Conservation (phyloP, 805 yeast species). For the Ogataea ramenticola region DNA sequence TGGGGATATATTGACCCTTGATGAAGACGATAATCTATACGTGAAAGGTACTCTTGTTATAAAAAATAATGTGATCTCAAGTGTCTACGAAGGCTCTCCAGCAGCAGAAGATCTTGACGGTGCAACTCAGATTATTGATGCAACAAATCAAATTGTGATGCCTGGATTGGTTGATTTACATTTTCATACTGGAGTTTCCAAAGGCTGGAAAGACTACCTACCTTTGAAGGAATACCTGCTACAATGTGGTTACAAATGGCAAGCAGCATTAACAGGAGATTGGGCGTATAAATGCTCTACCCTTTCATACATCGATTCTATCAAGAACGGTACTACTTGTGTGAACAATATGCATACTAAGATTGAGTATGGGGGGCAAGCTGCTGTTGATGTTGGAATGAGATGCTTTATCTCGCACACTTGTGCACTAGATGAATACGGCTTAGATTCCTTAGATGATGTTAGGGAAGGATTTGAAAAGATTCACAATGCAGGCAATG, state of each 20-base stretch:
- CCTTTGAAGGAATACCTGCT: conserved; percentile 5
- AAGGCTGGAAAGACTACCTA: conserved; percentile 5
- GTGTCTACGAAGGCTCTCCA: not conserved
- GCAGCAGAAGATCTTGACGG: not conserved
- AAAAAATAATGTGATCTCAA: not conserved
- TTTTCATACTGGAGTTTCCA: conserved; percentile 2
- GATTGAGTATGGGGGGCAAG: conserved; percentile 1
- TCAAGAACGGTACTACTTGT: conserved; percentile 4
- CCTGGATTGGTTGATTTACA: conserved; percentile 6
- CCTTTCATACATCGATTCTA: conserved; percentile 2
- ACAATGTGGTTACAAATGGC: conserved; percentile 3
- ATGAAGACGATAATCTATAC: not conserved
- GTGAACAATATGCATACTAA: conserved; percentile 4
- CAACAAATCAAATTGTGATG: conserved; percentile 3
- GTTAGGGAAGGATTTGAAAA: conserved; percentile 1
- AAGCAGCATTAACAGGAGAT: conserved; percentile 2
- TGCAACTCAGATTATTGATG: conserved; percentile 1
- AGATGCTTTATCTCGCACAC: conserved; percentile 2
- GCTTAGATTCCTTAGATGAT: conserved; percentile 2
- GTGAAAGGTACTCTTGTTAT: not conserved
- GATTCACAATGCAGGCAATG: conserved; percentile 2
- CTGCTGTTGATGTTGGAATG: conserved; percentile 4
- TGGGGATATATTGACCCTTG: conserved; percentile 4
- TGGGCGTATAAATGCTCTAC: conserved; percentile 2
- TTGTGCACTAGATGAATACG: conserved; percentile 1